Base-by-base conservation (phyloP, 805 yeast species). In the Metschnikowia kunwiensis region DNA sequence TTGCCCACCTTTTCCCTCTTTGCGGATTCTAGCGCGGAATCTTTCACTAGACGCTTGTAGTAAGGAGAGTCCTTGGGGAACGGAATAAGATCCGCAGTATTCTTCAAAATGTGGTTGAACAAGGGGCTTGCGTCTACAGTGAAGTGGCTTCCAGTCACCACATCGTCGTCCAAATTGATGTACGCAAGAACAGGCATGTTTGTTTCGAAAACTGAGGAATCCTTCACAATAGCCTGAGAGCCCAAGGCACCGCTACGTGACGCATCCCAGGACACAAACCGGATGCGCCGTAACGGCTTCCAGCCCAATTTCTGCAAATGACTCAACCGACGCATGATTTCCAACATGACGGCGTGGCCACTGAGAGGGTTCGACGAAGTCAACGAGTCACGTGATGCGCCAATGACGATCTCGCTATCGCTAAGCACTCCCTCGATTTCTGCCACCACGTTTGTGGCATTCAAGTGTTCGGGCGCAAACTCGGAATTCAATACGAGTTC, bases 231-330 rank as follows among this genome's bases (percentile, higher is more conserved):
- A 4, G 46, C 38, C 30, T 47, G 50, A 0, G 67, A 47, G 1
- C 72, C 74, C 13, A 61, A 34, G 8, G 59, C 50, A 3, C 66
- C 68, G 31, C 54, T 53, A 19, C 54, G 53, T 6, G 62, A 49
- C 1, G 65, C 71, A 40, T 68, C 74, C 68, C 70, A 66, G 1
- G 68, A 62, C 3, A 67, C 55, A 47, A 68, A 65, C 34, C 61
- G 56, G 25, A 68, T 60, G 9, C 54, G 57, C 27, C 74, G 52
- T 22, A 66, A 49, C 1, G 74, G 74, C 40, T 57, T 61, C 74
- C 74, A 68, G 2, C 74, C 74, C 28, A 56, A 30, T 20, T 50
- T 43, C 12, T 46, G 49, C 36, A 68, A 51, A 32, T 53, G 48
- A 14, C 58, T 55, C 33, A 58, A 59, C 30, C 62, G 58, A 12